phyloP scores from a whole-genome alignment of 345 rosid genomes.

The Eutrema yunnanense region DNA sequence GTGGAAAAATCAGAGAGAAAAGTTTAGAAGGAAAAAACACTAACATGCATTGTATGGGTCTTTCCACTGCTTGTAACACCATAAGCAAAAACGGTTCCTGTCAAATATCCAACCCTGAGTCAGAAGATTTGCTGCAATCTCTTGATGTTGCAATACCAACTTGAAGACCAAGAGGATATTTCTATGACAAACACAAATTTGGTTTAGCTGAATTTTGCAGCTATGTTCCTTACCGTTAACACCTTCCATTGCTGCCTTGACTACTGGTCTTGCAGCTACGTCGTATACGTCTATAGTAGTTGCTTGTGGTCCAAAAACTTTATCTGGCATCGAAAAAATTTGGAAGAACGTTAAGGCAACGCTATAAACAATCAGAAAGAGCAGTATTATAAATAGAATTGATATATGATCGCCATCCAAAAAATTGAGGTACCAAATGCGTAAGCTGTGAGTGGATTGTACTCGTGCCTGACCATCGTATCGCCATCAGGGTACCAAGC shows the following conservation, averaged over 20 bases:
- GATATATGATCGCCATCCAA: not conserved
- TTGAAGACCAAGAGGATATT: not conserved
- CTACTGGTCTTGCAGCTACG: slow-evolving; percentile 93
- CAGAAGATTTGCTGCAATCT: not conserved
- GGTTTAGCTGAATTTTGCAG: not conserved
- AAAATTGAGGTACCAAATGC: slow-evolving; percentile 58
- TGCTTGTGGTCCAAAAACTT: slow-evolving; percentile 83
- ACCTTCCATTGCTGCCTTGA: slow-evolving; percentile 99
- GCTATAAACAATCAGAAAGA: not conserved
- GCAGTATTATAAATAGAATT: not conserved
- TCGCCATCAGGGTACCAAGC: slow-evolving; percentile 97
- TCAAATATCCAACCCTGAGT: not conserved
- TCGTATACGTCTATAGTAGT: slow-evolving; percentile 79
- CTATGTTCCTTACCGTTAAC: slow-evolving; percentile 62
- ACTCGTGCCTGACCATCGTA: slow-evolving; percentile 83
- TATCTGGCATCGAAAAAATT: slow-evolving; percentile 47
- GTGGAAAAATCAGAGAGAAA: not conserved
- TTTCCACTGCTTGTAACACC: slow-evolving; percentile 99
- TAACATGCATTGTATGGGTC: slow-evolving; percentile 99
- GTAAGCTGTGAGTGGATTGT: slow-evolving; percentile 77
- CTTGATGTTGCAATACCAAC: not conserved
- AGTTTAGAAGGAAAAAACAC: slow-evolving; percentile 7
- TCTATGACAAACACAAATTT: not conserved
- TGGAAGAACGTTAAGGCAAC: not conserved
- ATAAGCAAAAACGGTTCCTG: slow-evolving; percentile 98